phyloP scores from a whole-genome alignment of 208 protist species.

The Leishmania amazonensis region DNA sequence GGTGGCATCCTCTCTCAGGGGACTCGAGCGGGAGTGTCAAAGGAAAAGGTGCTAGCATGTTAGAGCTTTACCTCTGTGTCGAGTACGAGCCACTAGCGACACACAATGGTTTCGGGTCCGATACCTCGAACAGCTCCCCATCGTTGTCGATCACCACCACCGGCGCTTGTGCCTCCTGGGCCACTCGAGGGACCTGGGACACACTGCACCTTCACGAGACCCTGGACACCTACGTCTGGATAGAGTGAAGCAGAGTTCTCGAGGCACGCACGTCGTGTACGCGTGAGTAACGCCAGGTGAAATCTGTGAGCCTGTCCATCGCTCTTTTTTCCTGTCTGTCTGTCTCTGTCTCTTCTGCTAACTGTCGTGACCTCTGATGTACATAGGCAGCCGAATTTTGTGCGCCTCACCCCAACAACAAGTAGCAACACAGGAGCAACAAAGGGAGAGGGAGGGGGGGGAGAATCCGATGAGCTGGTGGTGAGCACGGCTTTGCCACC shows the following conservation, averaged over 20 bases:
- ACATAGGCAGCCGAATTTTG: background rate
- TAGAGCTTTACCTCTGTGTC: slow-evolving; percentile 22
- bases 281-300: background rate
- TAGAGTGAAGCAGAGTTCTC: slow-evolving; percentile 1
- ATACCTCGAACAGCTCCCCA: background rate
- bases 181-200: background rate
- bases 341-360: background rate
- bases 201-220: slow-evolving; percentile 15
- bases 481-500: background rate
- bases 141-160: background rate
- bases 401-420: background rate
- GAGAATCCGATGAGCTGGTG: background rate
- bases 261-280: background rate
- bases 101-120: background rate
- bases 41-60: background rate
- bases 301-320: background rate
- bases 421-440: background rate
- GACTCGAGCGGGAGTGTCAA: background rate
- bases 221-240: slow-evolving; percentile 26
- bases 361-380: background rate
- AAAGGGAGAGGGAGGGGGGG: background rate
- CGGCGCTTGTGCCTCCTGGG: background rate
- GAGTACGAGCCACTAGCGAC: slow-evolving; percentile 16
- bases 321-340: background rate
- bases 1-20: slow-evolving; percentile 15